These are phyloP conservation scores for Kodamaea alishanica DNA, from an alignment of 1,139 yeast genomes.

Conservation along the genomic window DNA sequence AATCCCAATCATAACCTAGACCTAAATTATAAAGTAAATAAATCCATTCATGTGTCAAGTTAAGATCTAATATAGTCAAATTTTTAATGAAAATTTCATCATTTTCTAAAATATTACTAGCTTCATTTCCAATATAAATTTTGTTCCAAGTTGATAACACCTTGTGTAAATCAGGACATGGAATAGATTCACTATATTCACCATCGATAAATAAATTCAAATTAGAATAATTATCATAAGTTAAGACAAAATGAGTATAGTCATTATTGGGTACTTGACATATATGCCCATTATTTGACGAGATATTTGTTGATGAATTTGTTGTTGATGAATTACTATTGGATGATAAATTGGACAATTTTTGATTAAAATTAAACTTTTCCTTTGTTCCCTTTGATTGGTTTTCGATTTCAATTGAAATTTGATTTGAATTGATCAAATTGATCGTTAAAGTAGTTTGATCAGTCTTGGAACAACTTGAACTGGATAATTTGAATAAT, in stretches of 20 bases:
- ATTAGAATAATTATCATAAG: constrained; percentile 37
- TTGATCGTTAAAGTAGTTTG: constrained; percentile 27
- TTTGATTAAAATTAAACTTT: constrained; percentile 16
- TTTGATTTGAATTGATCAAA: constrained; percentile 29
- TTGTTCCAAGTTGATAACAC: constrained; percentile 36
- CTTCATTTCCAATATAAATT: constrained; percentile 32
- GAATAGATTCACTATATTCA: constrained; percentile 44
- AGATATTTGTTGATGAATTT: not conserved
- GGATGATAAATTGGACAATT: constrained; percentile 8
- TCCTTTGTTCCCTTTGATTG: constrained; percentile 24
- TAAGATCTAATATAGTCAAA: constrained; percentile 27
- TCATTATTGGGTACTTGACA: constrained; percentile 15
- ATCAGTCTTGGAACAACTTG: constrained; percentile 18
- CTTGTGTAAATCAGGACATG: constrained; percentile 36
- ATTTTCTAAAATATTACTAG: constrained; percentile 6
- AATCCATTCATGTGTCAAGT: constrained; percentile 38
- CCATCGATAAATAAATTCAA: constrained; percentile 41
- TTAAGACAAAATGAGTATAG: constrained; percentile 33
- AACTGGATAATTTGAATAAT: constrained; percentile 29
- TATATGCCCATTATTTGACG: constrained; percentile 3
- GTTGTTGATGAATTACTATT: not conserved
- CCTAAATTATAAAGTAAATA: constrained; percentile 36
- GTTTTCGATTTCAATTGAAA: constrained; percentile 30
- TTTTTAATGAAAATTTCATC: constrained; percentile 35
- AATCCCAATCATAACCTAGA: constrained; percentile 38